phyloP scores from a whole-genome alignment of 371 early-diverging fungal genomes.

The Entomophthora muscae region DNA sequence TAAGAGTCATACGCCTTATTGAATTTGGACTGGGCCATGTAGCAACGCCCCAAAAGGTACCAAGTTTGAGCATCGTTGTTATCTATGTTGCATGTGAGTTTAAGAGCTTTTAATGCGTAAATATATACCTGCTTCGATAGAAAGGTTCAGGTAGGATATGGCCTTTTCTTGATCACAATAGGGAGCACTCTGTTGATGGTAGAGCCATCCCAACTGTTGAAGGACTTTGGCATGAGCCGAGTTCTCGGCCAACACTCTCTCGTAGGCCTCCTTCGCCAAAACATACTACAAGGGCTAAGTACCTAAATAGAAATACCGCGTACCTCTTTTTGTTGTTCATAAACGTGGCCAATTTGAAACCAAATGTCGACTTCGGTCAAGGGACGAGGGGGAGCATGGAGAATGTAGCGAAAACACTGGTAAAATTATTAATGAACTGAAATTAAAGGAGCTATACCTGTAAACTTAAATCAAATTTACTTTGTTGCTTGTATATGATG shows the following conservation, averaged over 20 bases:
- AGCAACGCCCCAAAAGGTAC: slow-evolving; percentile 90
- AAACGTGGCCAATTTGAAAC: slow-evolving; percentile 95
- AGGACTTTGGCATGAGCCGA: slow-evolving; percentile 90
- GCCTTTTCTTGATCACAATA: slow-evolving; percentile 74
- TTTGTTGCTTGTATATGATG: slow-evolving; percentile 92
- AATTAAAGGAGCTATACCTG: slow-evolving; percentile 23
- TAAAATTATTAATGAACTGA: background rate
- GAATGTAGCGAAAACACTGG: slow-evolving; percentile 82
- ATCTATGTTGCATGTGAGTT: no score
- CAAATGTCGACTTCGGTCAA: slow-evolving; percentile 86
- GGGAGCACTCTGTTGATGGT: slow-evolving; percentile 61
- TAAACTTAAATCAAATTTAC: slow-evolving; percentile 68
- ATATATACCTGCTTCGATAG: slow-evolving; percentile 61
- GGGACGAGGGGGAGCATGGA: slow-evolving; percentile 83
- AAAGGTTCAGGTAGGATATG: slow-evolving; percentile 59
- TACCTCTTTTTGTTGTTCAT: slow-evolving; percentile 87
- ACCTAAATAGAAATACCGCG: background rate
- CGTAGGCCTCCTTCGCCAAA: slow-evolving; percentile 81
- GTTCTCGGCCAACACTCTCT: slow-evolving; percentile 70
- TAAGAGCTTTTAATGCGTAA: no score
- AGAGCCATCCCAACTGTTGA: slow-evolving; percentile 93
- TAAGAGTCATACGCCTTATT: slow-evolving; percentile 94
- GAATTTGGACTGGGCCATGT: slow-evolving; percentile 89
- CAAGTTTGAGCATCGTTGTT: slow-evolving; percentile 84
- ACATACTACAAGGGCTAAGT: slow-evolving; percentile 24